Evolutionary conservation across 2,329 filamentous ascomycete genomes (phyloP).

Genomic region (Tolypocladium endophyticum): DNA sequence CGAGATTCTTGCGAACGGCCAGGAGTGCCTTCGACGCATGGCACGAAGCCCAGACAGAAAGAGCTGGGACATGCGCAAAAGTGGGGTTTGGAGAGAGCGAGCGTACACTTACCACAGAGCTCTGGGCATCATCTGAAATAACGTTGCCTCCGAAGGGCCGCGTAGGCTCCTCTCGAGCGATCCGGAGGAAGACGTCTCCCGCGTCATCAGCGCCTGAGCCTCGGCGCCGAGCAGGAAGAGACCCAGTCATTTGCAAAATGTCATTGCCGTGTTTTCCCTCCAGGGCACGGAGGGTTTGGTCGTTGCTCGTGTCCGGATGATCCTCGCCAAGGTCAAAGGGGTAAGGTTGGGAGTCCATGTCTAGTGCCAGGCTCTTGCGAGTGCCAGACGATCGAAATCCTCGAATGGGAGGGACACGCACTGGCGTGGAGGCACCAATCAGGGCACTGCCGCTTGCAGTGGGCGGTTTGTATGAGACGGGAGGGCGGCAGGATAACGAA

Average conservation of each 20-base stretch:
- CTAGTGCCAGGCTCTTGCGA: conserved; percentile 41
- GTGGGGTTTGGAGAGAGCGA: not conserved
- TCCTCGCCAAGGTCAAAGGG: conserved; percentile 34
- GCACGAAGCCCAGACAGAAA: not conserved
- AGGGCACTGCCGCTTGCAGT: conserved; percentile 19
- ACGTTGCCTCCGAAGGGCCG: conserved; percentile 26
- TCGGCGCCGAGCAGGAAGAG: conserved; percentile 25
- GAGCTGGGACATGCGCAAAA: not conserved
- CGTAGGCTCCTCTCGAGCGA: conserved; percentile 41
- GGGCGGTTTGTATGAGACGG: conserved; percentile 39
- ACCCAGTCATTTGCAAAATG: conserved; percentile 26
- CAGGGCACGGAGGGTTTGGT: conserved; percentile 39
- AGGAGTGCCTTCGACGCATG: not conserved
- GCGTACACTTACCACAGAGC: conserved; percentile 33
- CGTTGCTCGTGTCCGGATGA: conserved; percentile 31
- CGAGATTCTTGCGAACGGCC: not conserved
- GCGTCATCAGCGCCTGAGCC: conserved; percentile 37
- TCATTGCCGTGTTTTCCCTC: conserved; percentile 28
- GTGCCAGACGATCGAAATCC: conserved; percentile 46
- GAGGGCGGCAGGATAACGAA: conserved; percentile 28
- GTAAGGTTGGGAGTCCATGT: conserved; percentile 38
- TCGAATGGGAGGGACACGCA: conserved; percentile 43
- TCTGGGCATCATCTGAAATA: conserved; percentile 21
- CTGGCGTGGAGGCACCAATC: conserved; percentile 19
- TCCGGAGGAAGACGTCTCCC: conserved; percentile 48